These are phyloP conservation scores for Verticillium nonalfalfae DNA, from an alignment of 2,329 filamentous ascomycete genomes.

Conservation along the genomic window DNA sequence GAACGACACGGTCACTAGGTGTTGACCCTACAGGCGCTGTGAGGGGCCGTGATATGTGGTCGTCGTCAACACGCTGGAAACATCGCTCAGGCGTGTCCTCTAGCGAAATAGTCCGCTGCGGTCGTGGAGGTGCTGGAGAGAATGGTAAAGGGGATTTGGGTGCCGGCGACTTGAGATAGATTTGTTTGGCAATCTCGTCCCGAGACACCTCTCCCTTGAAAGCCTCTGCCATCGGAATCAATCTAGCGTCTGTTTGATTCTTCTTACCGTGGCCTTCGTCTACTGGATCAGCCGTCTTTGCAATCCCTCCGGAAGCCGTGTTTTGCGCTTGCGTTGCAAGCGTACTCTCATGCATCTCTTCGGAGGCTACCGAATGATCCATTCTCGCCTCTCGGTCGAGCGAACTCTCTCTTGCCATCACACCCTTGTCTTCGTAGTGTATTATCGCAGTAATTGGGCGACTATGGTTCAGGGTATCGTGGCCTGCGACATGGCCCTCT, in stretches of 20 bases:
- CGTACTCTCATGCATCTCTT: neutral
- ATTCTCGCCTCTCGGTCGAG: neutral
- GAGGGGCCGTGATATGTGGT: neutral
- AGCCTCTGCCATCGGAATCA: neutral
- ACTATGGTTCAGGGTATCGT: neutral
- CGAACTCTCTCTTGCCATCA: conserved; percentile 1
- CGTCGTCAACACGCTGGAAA: neutral
- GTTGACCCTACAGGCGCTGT: neutral
- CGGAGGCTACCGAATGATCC: conserved; percentile 2
- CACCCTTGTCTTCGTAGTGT: conserved; percentile 13
- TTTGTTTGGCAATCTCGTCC: neutral
- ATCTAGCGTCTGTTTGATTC: neutral
- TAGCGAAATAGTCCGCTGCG: neutral
- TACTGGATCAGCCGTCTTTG: neutral
- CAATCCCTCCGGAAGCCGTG: neutral
- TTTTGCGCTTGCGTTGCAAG: neutral
- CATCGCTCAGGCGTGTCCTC: neutral
- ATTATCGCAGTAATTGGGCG: neutral
- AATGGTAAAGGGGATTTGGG: neutral
- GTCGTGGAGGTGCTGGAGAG: neutral
- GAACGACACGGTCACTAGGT: too few species aligned
- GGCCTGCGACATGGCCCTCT: neutral
- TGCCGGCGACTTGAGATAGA: neutral
- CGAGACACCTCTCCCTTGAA: neutral
- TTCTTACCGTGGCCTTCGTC: neutral